These are phyloP conservation scores for Tetrapisispora phaffii DNA, from an alignment of 805 yeast genomes.

Conservation along the genomic window DNA sequence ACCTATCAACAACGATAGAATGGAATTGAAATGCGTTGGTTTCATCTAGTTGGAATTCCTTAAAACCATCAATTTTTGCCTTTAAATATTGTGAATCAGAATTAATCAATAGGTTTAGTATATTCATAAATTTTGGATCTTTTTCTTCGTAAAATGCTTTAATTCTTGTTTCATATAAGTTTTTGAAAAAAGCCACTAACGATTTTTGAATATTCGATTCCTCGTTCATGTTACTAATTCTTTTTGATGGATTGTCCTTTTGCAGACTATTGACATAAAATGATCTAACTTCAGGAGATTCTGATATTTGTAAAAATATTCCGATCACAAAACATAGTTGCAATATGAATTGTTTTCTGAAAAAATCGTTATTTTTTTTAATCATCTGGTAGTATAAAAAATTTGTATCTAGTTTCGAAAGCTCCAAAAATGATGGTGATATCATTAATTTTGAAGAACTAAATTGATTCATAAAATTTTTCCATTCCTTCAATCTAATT, in stretches of 20 bases:
- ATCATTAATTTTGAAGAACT: slow-evolving; percentile 3
- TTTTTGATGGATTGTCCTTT: slow-evolving; percentile 16
- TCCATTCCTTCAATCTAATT: neutral
- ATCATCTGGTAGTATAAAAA: slow-evolving; percentile 17
- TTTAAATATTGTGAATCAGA: slow-evolving; percentile 13
- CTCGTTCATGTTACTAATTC: slow-evolving; percentile 5
- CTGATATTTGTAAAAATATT: slow-evolving; percentile 10
- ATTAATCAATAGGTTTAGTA: slow-evolving; percentile 8
- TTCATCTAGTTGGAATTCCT: slow-evolving; percentile 14
- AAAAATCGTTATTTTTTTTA: slow-evolving; percentile 15
- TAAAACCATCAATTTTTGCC: slow-evolving; percentile 19
- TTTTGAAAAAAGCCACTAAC: slow-evolving; percentile 8
- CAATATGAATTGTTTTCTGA: slow-evolving; percentile 23
- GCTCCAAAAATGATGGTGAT: slow-evolving; percentile 18
- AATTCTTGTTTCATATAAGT: slow-evolving; percentile 13
- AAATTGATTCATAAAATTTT: neutral
- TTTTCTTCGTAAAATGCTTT: slow-evolving; percentile 15
- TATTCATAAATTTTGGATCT: slow-evolving; percentile 15
- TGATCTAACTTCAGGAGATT: slow-evolving; percentile 11
- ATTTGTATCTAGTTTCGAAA: slow-evolving; percentile 13
- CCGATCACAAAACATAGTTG: slow-evolving; percentile 16
- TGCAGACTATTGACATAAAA: slow-evolving; percentile 15
- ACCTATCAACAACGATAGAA: slow-evolving; percentile 6
- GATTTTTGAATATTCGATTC: slow-evolving; percentile 12
- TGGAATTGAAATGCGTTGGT: neutral